Base-by-base conservation (phyloP, 805 yeast species). In the Yarrowia alimentaria region DNA sequence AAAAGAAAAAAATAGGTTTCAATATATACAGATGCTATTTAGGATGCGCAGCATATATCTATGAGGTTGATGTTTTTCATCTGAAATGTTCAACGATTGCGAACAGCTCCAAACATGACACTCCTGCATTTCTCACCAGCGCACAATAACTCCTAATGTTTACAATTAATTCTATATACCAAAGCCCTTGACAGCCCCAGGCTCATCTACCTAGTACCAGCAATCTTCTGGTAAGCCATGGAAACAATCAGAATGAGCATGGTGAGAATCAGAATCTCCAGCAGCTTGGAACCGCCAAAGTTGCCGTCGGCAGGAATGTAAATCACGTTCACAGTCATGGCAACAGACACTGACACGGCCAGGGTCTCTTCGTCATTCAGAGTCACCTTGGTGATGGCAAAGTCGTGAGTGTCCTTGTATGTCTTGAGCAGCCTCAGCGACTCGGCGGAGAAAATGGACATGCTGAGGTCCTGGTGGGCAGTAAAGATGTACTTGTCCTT, bases 271-370 rank as follows among this genome's bases (percentile, higher is more conserved):
- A 59, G 33, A 5, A 53, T 18, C 13, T 57, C 47, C 21, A 58
- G 53, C 28, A 50, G 28, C 21, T 55, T 16, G n/a, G 58, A 51
- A 54, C 55, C 57, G n/a, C 56, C 47, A 19, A 58, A 30, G 25
- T 58, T 55, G 13, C 47, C 54, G 9, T 67, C 56, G 13, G 33
- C 42, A 3, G 93, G 90, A 16, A 87, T 64, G 52, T 70, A 72
- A 53, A 81, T 67, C 7, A 87, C 79, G 57, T 75, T 79, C 21
- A 88, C 76, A 1, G 87, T 74, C 55, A 83, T 81, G 3, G 93
- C 85, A 1, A 90, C 94, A 25, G 91, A 82, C 0, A 80, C 82
- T 17, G 87, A 76, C 3, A 87, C 91, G 42, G 87, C 66, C 51
- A 73, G 73, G 45, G 76, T 67, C 6, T 90, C 88, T 61, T 79